A percentile compares a stretch with the other conserved stretches of the same genome.
phyloP scores from a whole-genome alignment of 2,329 filamentous ascomycete species.

The Phoma sp. region DNA sequence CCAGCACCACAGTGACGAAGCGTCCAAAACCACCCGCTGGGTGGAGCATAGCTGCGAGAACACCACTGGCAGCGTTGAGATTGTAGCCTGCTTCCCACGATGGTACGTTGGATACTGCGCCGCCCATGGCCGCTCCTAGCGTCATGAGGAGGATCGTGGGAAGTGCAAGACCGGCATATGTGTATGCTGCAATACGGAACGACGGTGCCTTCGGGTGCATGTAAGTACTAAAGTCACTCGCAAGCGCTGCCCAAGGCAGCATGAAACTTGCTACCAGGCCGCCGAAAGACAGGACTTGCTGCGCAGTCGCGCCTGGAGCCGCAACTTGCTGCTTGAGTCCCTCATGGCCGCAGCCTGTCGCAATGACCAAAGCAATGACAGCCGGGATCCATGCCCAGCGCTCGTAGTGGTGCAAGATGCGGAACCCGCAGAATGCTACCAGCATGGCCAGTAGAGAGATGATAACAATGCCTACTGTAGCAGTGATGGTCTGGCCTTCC shows the following conservation, averaged over 20 bases:
- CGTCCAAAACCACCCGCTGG: conserved; percentile 66
- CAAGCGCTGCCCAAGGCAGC: conserved; percentile 65
- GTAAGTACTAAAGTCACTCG: conserved; percentile 67
- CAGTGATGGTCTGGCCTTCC: conserved; percentile 51
- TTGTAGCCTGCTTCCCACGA: conserved; percentile 63
- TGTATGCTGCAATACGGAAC: conserved; percentile 60
- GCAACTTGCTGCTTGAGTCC: conserved; percentile 57
- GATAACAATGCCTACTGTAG: conserved; percentile 66
- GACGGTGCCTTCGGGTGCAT: conserved; percentile 62
- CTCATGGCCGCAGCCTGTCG: conserved; percentile 60
- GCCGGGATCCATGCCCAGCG: conserved; percentile 64
- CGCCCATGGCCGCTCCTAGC: conserved; percentile 68
- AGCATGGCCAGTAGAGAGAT: conserved; percentile 63
- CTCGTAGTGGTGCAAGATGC: conserved; percentile 62
- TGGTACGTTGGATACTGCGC: conserved; percentile 61
- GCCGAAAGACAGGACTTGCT: conserved; percentile 61
- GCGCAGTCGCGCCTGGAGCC: conserved; percentile 52
- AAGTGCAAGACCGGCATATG: conserved; percentile 61
- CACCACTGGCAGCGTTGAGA: conserved; percentile 61
- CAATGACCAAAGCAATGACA: conserved; percentile 61
- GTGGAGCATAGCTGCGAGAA: conserved; percentile 64
- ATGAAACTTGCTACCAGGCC: conserved; percentile 69
- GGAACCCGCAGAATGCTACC: conserved; percentile 68
- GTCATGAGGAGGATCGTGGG: conserved; percentile 66
- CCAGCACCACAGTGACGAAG: conserved; percentile 65